A percentile compares a stretch with the other conserved stretches of the same genome.
Conservation (phyloP, 805 yeast species). For the Lipomyces yamadae region DNA sequence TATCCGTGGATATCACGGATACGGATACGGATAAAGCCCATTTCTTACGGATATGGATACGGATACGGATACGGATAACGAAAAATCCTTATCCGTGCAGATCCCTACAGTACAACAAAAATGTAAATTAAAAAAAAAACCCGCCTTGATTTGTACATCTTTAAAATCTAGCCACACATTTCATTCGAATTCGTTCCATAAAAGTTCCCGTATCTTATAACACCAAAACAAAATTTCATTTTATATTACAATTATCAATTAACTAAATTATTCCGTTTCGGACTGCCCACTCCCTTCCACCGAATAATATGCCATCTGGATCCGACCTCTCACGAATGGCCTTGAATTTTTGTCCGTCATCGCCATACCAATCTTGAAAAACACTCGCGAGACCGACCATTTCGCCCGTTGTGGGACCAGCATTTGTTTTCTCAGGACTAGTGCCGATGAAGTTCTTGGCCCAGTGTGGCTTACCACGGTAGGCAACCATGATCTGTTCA, state of each 20-base stretch:
- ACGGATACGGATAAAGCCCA: too few species aligned
- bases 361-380: conserved; percentile 80
- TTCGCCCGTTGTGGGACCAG: conserved; percentile 57
- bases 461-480: conserved; percentile 97
- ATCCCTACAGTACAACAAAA: not conserved
- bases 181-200: not conserved
- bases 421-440: conserved; percentile 43
- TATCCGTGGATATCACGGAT: too few species aligned
- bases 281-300: conserved; percentile 77
- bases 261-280: conserved; percentile 63
- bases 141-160: not conserved
- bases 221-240: conserved; percentile 3
- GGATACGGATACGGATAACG: too few species aligned
- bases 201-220: not conserved
- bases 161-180: not conserved
- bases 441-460: conserved; percentile 90
- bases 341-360: conserved; percentile 65
- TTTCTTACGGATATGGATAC: too few species aligned
- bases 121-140: not conserved
- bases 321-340: conserved; percentile 69
- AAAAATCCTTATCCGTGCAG: too few species aligned
- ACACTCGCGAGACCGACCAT: conserved; percentile 79
- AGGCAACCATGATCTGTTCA: conserved; percentile 74
- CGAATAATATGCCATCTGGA: conserved; percentile 79
- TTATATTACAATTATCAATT: not conserved